Conservation (phyloP, 805 yeast species). For the Candida boidinii region DNA sequence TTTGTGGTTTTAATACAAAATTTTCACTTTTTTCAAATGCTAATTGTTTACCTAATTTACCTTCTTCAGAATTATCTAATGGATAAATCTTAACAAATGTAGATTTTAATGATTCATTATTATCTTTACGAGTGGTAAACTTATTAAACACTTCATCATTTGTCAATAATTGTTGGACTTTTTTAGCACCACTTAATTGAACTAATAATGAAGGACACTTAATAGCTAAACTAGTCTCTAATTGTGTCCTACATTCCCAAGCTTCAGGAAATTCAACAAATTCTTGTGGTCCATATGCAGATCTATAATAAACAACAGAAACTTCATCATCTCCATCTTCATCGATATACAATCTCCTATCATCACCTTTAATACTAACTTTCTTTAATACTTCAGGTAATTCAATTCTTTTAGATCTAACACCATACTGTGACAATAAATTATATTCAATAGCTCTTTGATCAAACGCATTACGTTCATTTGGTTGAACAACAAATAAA, state of each 20-base stretch:
- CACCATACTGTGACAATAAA: constrained; percentile 44
- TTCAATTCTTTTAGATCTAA: constrained; percentile 59
- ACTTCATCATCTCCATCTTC: constrained; percentile 49
- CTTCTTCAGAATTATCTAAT: constrained; percentile 60
- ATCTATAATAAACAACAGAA: constrained; percentile 81
- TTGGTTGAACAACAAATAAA: constrained; percentile 73
- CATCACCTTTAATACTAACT: constrained; percentile 34
- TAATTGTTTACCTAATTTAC: constrained; percentile 50
- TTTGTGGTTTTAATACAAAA: constrained; percentile 89
- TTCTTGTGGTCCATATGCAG: constrained; percentile 84
- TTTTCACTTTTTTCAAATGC: constrained; percentile 62
- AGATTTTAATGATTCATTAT: constrained; percentile 25
- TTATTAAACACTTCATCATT: constrained; percentile 35
- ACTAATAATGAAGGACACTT: constrained; percentile 88
- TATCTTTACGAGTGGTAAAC: constrained; percentile 28
- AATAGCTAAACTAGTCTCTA: constrained; percentile 74
- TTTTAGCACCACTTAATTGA: constrained; percentile 89
- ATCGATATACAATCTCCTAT: too few relatives aligned
- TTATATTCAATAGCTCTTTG: constrained; percentile 78
- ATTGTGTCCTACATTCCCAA: constrained; percentile 68
- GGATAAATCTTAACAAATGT: constrained; percentile 90
- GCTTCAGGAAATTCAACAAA: constrained; percentile 53
- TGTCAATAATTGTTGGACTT: constrained; percentile 84
- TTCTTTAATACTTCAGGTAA: constrained; percentile 45
- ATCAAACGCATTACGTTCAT: constrained; percentile 85